Evolutionary conservation across 2,329 filamentous ascomycete species (phyloP), one percentile per base, ranked within the genome.

Genomic region (Trematosphaeria pertusa): DNA sequence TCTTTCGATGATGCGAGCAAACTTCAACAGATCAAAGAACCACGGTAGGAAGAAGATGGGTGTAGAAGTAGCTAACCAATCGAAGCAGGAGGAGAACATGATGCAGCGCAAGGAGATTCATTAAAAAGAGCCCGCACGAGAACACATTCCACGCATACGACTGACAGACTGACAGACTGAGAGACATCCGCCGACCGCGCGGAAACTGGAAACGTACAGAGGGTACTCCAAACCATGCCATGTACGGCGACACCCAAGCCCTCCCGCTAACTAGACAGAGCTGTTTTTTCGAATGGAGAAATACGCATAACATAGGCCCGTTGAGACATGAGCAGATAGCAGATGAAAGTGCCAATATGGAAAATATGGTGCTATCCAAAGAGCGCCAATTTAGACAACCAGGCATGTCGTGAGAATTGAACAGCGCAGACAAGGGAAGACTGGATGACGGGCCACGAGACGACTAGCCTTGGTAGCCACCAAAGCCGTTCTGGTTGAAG

Each of bases 381-480:
- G 52, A 54, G 58, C 57, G 59, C 61, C 67, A 52, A 56, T 59
- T 51, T 65, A 66, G 61, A 62, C 60, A 65, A 64, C 56, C 63
- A 65, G 59, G 58, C 63, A 64, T 64, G 59, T 68, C 58, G 57
- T 56, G 50, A 62, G 59, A 54, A 68, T 60, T 38, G 57, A 60
- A 60, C 60, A 61, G 61, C 55, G 57, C 60, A 61, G 52, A 62
- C 62, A 52, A 59, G 54, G 56, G 45, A 54, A 49, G 55, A 63
- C 54, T 52, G 43, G 40, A 50, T 38, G 33, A 34, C 28, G 20
- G 20, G 20, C 21, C 44, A 37, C 21, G 52, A 34, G 46, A 54
- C 48, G 37, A 43, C 63, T 81, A 85, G 59, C 79, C 79, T 70
- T 84, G 81, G 72, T 85, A 85, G 59, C 79, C 81, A 58, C 80